Evolutionary conservation across 805 yeast species (phyloP), one percentile per base, ranked within the genome.

Genomic region (Schwanniomyces vanrijiae): DNA sequence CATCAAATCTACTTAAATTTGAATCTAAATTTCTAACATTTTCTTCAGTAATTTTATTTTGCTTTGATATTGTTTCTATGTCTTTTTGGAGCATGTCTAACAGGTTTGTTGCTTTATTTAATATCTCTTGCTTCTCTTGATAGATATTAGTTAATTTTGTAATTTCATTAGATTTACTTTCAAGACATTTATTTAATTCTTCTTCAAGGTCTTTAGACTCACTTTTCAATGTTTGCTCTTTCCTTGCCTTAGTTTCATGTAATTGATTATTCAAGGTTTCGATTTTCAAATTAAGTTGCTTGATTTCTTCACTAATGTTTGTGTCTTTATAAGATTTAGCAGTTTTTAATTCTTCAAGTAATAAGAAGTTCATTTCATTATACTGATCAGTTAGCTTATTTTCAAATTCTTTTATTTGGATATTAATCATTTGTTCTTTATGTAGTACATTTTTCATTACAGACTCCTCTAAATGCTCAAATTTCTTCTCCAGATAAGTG

Each of bases 331-430:
- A 62, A 18, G 43, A 42, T 25, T 55, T 50, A 0, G 71, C 69
- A 3, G 53, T 47, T 14, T 60, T 54, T 4, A 75, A 50, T 44
- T 69, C 72, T 20, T 63, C 51, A n/a, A 63, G 59, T 31, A 72
- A 50, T 42, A 73, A 71, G 49, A 64, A 67, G 26, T 61, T 58
- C 33, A 68, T 48, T 33, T 66, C 68, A 26, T 65, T 60, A 48
- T 49, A 69, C 35, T 65, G 66, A 42, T 56, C 60, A 31, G 52
- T 56, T 14, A 61, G 55, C 28, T 55, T 53, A 18, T 64, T 60
- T 21, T 61, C 54, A 37, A 58, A 55, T 31, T 72, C 73, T 43
- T 64, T 56, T 2, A 74, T 47, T 37, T 65, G 58, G 5, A 62
- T 50, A 26, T 64, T 54, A 20, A 65, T 51, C 39, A 61, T 46